These are phyloP conservation scores for Claviceps monticola DNA, from an alignment of 2,329 filamentous ascomycete species.

Conservation along the genomic window DNA sequence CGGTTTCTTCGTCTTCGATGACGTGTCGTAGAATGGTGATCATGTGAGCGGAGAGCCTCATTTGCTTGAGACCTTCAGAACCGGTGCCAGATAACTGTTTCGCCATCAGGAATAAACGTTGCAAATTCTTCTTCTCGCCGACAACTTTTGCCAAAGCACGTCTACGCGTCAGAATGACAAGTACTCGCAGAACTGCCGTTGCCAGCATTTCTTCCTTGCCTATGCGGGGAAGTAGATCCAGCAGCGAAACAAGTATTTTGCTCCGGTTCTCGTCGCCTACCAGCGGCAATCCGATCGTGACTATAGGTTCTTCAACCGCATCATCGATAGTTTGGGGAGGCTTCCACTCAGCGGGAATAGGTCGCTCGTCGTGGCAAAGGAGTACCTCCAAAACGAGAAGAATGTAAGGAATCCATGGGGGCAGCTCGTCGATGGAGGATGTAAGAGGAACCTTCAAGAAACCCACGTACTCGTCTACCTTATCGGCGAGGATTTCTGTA, in stretches of 20 bases:
- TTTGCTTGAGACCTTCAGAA: constrained; percentile 54
- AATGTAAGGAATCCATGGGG: constrained; percentile 85
- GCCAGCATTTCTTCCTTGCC: constrained; percentile 80
- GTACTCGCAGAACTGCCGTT: constrained; percentile 65
- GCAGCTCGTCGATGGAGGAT: constrained; percentile 60
- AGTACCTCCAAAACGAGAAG: constrained; percentile 82
- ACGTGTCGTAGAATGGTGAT: constrained; percentile 85
- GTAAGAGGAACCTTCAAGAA: constrained; percentile 63
- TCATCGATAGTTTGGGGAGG: constrained; percentile 36
- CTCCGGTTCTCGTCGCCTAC: constrained; percentile 48
- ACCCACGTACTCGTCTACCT: constrained; percentile 58
- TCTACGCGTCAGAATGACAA: constrained; percentile 77
- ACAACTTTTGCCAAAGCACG: constrained; percentile 61
- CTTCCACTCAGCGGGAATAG: constrained; percentile 59
- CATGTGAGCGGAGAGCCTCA: constrained; percentile 44
- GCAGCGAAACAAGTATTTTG: constrained; percentile 60
- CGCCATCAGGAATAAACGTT: constrained; percentile 85
- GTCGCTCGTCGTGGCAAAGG: constrained; percentile 78
- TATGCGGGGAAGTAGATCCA: constrained; percentile 72
- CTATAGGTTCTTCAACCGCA: constrained; percentile 36
- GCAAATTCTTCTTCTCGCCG: constrained; percentile 78
- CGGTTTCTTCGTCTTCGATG: constrained; percentile 81
- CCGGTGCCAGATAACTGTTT: constrained; percentile 76
- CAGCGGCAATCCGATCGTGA: constrained; percentile 45
- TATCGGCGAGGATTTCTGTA: constrained; percentile 59